Base-by-base conservation (phyloP, 306 rosid species). In the Dryas alaskensis region DNA sequence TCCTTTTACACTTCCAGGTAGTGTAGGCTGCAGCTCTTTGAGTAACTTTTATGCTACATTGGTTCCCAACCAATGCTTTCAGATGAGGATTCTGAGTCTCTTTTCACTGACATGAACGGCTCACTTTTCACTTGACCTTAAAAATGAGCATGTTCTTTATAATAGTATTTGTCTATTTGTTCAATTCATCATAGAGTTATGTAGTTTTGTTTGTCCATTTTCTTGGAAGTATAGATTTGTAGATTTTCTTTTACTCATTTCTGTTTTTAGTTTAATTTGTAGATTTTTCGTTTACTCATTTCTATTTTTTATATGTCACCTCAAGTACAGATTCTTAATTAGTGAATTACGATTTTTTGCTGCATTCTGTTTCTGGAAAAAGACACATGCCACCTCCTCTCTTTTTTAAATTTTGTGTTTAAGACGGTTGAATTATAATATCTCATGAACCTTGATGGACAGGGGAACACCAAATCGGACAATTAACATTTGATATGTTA, bases 401-500 rank as follows among this genome's bases (percentile, higher is more conserved):
- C 22, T 22, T 0, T 10, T n/a, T 52, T 69, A 39, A 0, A 39
- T 16, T 39, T 17, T 5, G 13, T 57, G 43, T 64, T 13, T 40
- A 14, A 10, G 5, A 25, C 65, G 61, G 25, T 45, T 19, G 39
- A 11, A 55, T 46, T 39, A 1, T 13, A 17, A 54, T 63, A 45
- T 76, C 53, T 75, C 47, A 13, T 73, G 50, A 13, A 74, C 67
- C 67, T 76, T 73, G 80, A 76, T 72, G 74, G 60, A 78, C 95
- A 95, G 99, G 80, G 76, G 87, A 86, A 68, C 80, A 76, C 68
- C 84, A 80, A 80, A 83, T 95, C 83, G 89, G 89, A 65, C 86
- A 80, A 80, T 82, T 95, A 77, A 88, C 81, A 70, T 66, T 92
- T 37, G 82, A 76, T 12, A 76, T 95, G 80, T 86, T 81, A 65